Conservation (phyloP, 2,329 filamentous ascomycete genomes). For the Myriosclerotinia duriaeana region DNA sequence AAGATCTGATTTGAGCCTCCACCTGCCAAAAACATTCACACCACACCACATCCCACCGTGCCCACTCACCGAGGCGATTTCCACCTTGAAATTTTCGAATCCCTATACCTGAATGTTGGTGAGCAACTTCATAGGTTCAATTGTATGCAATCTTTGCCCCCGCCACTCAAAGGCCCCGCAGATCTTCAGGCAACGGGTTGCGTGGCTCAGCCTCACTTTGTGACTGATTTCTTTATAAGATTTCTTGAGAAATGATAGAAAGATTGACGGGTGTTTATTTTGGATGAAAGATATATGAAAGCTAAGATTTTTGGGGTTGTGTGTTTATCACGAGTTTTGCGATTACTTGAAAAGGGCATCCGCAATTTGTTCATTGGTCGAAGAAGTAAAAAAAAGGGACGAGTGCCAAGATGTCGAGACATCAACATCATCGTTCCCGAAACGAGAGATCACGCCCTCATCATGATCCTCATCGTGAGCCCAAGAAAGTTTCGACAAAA, state of each 20-base stretch:
- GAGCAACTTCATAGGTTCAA: too few relatives aligned
- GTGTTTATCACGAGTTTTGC: background rate
- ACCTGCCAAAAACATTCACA: too few relatives aligned
- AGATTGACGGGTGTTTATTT: background rate
- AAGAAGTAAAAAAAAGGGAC: background rate
- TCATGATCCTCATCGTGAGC: background rate
- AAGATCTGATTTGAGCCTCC: too few relatives aligned
- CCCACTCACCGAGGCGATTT: background rate
- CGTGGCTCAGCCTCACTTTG: slow-evolving; percentile 8
- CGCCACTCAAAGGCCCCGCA: slow-evolving; percentile 5
- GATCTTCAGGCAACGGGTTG: slow-evolving; percentile 11
- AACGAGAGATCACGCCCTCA: background rate
- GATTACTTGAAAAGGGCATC: background rate
- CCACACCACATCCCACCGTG: too few relatives aligned
- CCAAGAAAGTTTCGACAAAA: slow-evolving; percentile 8
- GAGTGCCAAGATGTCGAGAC: background rate
- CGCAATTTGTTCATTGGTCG: background rate
- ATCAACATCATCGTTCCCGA: background rate
- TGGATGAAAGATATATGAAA: background rate
- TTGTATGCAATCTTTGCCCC: background rate
- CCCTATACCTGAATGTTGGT: too few relatives aligned
- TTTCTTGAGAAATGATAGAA: background rate
- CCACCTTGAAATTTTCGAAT: background rate
- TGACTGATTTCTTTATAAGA: background rate
- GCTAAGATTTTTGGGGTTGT: background rate